phyloP scores from a whole-genome alignment of 257 asterid genomes.

The Mentha longifolia region DNA sequence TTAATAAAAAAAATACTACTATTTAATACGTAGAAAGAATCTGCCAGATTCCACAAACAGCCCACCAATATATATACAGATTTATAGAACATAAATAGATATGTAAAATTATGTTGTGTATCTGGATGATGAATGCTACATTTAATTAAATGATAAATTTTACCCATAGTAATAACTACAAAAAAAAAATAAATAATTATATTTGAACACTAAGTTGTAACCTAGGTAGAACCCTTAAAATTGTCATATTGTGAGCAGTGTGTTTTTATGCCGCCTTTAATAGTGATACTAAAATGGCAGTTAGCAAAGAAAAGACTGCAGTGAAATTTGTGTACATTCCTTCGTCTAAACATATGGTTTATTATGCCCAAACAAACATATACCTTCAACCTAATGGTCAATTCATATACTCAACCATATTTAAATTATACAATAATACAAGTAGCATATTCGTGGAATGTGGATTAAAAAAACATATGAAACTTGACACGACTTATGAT shows the following conservation, averaged over 20 bases:
- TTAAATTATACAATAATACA: not conserved
- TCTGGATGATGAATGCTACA: not conserved
- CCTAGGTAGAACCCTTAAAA: not conserved
- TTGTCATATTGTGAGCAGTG: slow-evolving; percentile 12
- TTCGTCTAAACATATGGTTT: not conserved
- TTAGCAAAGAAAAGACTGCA: slow-evolving; percentile 52
- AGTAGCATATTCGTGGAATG: slow-evolving; percentile 27
- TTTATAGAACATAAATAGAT: not conserved
- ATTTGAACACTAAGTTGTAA: slow-evolving; percentile 21
- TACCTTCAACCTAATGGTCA: slow-evolving; percentile 16
- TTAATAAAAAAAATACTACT: too few species aligned
- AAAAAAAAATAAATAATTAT: not conserved
- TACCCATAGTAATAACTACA: not conserved
- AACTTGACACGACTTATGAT: not conserved
- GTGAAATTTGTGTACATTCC: slow-evolving; percentile 37
- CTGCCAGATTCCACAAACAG: not conserved
- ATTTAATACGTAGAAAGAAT: not conserved
- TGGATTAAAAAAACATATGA: not conserved
- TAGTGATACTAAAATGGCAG: slow-evolving; percentile 25
- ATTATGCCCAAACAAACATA: slow-evolving; percentile 28
- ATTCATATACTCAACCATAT: not conserved
- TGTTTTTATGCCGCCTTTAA: slow-evolving; percentile 31
- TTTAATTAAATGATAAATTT: not conserved
- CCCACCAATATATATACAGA: not conserved
- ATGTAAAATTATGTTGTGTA: not conserved